A percentile compares a stretch with the other conserved stretches of the same genome.
These are phyloP conservation scores for Solanum pimpinellifolium DNA, from an alignment of 257 asterid species.

Conservation along the genomic window DNA sequence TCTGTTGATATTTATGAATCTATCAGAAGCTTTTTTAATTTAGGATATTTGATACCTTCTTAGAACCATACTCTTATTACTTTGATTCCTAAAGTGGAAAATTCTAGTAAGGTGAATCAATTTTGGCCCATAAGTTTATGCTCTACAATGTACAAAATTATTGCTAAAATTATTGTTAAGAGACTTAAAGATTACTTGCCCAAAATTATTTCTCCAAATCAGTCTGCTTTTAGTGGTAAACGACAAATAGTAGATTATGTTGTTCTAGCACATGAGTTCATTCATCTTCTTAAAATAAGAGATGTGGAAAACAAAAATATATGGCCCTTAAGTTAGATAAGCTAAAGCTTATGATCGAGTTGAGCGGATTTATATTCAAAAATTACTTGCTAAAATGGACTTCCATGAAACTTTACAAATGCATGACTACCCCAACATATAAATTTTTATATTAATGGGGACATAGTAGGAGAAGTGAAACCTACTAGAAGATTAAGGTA, in stretches of 20 bases:
- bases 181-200: background rate
- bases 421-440: too few species aligned
- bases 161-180: background rate
- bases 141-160: too few species aligned
- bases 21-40: too few species aligned
- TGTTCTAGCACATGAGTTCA: background rate
- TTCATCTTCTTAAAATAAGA: background rate
- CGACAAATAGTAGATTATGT: background rate
- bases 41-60: too few species aligned
- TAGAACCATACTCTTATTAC: background rate
- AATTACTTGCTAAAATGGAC: background rate
- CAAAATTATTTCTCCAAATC: background rate
- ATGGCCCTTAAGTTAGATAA: background rate
- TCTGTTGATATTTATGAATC: too few species aligned
- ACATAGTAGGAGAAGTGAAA: too few species aligned
- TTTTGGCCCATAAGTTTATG: background rate
- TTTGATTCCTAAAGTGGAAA: background rate
- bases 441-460: too few species aligned
- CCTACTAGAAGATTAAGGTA: too few species aligned
- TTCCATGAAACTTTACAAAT: background rate
- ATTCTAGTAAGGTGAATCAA: background rate
- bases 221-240: too few species aligned
- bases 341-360: too few species aligned
- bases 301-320: background rate
- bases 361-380: background rate